Evolutionary conservation across 164 flowering plant species (phyloP).

Genomic region (Aristolochia californica): DNA sequence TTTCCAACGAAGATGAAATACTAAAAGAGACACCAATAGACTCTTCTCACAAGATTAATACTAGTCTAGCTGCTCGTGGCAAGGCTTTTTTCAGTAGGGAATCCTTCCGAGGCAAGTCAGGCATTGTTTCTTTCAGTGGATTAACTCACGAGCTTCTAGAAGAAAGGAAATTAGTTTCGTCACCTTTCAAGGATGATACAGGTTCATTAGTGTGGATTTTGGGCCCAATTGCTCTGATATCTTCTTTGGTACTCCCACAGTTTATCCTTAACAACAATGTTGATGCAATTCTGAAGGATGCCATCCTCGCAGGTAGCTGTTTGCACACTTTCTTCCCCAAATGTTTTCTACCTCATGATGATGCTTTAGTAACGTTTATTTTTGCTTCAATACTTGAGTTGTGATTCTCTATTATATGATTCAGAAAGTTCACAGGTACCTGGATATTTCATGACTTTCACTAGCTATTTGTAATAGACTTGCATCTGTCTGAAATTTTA

Average conservation of each 20-base stretch:
- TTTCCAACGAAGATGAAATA: conserved; percentile 1
- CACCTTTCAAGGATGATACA: conserved; percentile 50
- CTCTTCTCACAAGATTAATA: conserved; percentile 1
- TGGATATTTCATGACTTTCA: neutral
- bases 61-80: neutral
- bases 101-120: conserved; percentile 68
- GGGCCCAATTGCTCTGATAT: conserved; percentile 59
- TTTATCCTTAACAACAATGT: conserved; percentile 34
- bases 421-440: neutral
- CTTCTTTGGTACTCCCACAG: conserved; percentile 61
- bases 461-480: too few relatives aligned
- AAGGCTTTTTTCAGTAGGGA: conserved; percentile 16
- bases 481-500: too few relatives aligned
- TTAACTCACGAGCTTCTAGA: conserved; percentile 60
- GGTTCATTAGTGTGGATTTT: conserved; percentile 60
- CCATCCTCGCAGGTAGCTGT: conserved; percentile 44
- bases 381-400: neutral
- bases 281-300: conserved; percentile 33
- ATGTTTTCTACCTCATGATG: neutral
- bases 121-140: conserved; percentile 70
- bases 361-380: neutral
- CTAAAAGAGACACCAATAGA: neutral
- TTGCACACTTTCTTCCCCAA: neutral
- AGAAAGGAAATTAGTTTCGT: conserved; percentile 46
- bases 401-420: neutral